Conservation (phyloP, 352 stramenopile genomes). For the Phytophthora aleatoria region DNA sequence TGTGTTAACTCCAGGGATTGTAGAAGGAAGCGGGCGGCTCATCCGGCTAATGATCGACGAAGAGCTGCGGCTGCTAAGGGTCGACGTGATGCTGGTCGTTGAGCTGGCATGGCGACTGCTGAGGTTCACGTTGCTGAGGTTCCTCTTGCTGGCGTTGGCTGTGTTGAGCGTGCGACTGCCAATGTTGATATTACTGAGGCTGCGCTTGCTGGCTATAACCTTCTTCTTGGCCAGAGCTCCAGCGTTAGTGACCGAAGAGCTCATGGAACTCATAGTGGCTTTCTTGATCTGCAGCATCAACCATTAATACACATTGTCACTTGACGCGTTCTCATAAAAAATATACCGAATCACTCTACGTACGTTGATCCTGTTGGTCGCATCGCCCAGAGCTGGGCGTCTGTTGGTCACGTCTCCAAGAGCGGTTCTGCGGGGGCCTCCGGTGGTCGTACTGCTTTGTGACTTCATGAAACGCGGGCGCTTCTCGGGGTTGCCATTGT, state of each 20-base stretch:
- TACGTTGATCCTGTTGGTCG: conserved; percentile 80
- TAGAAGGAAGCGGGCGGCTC: conserved; percentile 30
- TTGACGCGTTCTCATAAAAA: neutral
- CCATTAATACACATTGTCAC: conserved; percentile 12
- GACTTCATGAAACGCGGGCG: conserved; percentile 58
- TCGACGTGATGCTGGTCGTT: conserved; percentile 7
- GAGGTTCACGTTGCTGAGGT: conserved; percentile 32
- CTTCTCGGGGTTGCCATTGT: conserved; percentile 62
- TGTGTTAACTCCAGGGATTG: conserved; percentile 36
- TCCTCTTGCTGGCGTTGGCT: conserved; percentile 26
- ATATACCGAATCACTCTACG: conserved; percentile 9
- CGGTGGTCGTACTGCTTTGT: conserved; percentile 30
- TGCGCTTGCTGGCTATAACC: conserved; percentile 46
- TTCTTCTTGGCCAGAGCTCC: conserved; percentile 53
- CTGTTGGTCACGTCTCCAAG: conserved; percentile 78
- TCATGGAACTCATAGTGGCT: conserved; percentile 46
- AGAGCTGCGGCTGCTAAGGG: conserved; percentile 20
- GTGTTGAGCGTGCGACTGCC: conserved; percentile 24
- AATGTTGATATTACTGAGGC: conserved; percentile 35
- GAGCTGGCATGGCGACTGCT: conserved; percentile 17
- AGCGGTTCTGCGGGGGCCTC: conserved; percentile 27
- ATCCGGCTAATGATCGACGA: conserved; percentile 34
- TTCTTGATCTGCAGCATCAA: conserved; percentile 59
- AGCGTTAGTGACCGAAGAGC: conserved; percentile 24
- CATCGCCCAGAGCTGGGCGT: conserved; percentile 57